phyloP scores from a whole-genome alignment of 2,329 filamentous ascomycete genomes.

The Bipolaris gigantea region DNA sequence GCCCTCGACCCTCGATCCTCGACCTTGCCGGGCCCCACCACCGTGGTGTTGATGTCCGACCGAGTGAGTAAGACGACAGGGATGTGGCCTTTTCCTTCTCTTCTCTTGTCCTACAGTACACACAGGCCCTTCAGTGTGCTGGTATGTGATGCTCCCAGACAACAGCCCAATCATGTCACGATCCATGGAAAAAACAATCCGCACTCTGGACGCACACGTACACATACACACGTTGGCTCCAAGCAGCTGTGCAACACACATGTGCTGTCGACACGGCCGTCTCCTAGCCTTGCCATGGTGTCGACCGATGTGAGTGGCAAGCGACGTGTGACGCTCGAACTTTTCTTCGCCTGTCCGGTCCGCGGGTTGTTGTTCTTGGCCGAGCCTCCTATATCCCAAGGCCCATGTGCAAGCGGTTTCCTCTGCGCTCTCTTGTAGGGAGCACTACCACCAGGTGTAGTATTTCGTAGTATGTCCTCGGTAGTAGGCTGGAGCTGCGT shows the following conservation, averaged over 20 bases:
- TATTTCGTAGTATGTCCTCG: too few relatives aligned
- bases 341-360: background rate
- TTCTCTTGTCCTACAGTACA: background rate
- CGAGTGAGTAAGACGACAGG: background rate
- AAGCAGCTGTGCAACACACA: background rate
- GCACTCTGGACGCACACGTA: background rate
- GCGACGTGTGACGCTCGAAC: background rate
- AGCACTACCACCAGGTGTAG: background rate
- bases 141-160: background rate
- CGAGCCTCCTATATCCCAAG: background rate
- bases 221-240: background rate
- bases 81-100: background rate
- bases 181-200: background rate
- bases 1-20: too few relatives aligned
- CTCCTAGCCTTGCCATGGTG: background rate
- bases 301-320: background rate
- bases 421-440: background rate
- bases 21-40: conserved; percentile 7
- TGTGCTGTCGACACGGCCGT: background rate
- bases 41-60: background rate
- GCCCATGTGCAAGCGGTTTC: background rate
- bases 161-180: background rate
- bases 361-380: background rate
- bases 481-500: background rate
- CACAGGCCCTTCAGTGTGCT: background rate